These are phyloP conservation scores for Mortierella sp. DNA, from an alignment of 371 early-diverging fungal genomes.

Conservation along the genomic window DNA sequence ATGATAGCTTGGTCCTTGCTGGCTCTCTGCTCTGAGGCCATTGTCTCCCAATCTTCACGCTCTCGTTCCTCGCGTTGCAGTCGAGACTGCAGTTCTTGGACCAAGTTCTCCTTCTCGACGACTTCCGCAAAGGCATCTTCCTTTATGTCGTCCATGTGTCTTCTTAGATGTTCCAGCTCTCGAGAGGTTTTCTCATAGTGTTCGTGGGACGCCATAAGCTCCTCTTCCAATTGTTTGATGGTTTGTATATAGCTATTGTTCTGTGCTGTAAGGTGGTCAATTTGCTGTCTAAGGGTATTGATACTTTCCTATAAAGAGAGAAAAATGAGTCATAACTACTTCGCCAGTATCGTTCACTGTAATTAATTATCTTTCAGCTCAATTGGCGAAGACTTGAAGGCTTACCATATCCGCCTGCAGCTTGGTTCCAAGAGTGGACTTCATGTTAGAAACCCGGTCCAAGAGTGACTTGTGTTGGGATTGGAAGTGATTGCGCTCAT, in stretches of 20 bases:
- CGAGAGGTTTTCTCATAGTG: slow-evolving; percentile 57
- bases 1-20: slow-evolving; percentile 66
- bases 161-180: slow-evolving; percentile 59
- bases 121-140: slow-evolving; percentile 68
- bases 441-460: slow-evolving; percentile 65
- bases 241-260: slow-evolving; percentile 56
- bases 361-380: background rate
- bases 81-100: slow-evolving; percentile 62
- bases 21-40: slow-evolving; percentile 68
- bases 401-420: slow-evolving; percentile 67
- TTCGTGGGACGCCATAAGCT: slow-evolving; percentile 54
- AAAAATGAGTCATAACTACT: background rate
- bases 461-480: slow-evolving; percentile 62
- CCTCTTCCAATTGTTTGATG: slow-evolving; percentile 57
- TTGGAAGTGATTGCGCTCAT: slow-evolving; percentile 58
- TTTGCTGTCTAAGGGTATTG: slow-evolving; percentile 50
- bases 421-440: slow-evolving; percentile 63
- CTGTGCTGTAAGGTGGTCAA: slow-evolving; percentile 52
- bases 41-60: slow-evolving; percentile 74
- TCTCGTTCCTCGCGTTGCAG: slow-evolving; percentile 69
- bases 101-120: slow-evolving; percentile 56
- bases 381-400: background rate
- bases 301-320: slow-evolving; percentile 48
- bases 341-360: background rate
- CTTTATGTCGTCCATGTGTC: slow-evolving; percentile 65